phyloP scores from a whole-genome alignment of 352 stramenopile species.

The Pythium sp. region DNA sequence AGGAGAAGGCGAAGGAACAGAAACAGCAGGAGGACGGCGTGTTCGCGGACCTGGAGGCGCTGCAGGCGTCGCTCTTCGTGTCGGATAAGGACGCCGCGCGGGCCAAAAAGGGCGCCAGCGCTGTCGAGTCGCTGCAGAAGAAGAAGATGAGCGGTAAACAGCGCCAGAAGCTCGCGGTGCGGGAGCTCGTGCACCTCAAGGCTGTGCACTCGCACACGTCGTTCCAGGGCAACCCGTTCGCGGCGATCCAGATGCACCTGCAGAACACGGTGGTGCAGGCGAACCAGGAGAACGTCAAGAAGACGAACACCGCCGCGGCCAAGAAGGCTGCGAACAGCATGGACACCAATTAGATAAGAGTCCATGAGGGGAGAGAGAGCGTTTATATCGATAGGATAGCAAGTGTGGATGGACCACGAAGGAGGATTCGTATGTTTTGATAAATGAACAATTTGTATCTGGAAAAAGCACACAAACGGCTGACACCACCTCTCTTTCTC shows the following conservation, averaged over 20 bases:
- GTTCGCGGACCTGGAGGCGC: slow-evolving; percentile 69
- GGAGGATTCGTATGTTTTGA: slow-evolving; percentile 3
- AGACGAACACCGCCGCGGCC: slow-evolving; percentile 27
- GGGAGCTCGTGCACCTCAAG: slow-evolving; percentile 80
- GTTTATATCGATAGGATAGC: slow-evolving; percentile 2
- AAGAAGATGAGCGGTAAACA: slow-evolving; percentile 78
- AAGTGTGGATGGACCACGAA: not conserved
- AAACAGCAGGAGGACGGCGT: slow-evolving; percentile 51
- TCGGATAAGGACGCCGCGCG: slow-evolving; percentile 39
- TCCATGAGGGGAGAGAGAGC: too few relatives aligned
- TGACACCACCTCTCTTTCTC: not conserved
- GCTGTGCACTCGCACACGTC: slow-evolving; percentile 78
- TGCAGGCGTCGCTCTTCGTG: slow-evolving; percentile 71
- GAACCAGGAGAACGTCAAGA: slow-evolving; percentile 59
- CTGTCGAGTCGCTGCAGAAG: slow-evolving; percentile 20
- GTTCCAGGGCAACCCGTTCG: slow-evolving; percentile 83
- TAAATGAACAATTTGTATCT: slow-evolving; percentile 12
- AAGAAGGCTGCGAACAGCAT: slow-evolving; percentile 30
- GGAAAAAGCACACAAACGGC: not conserved
- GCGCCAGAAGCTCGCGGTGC: slow-evolving; percentile 80
- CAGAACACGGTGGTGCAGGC: slow-evolving; percentile 84
- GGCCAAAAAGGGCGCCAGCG: slow-evolving; percentile 16
- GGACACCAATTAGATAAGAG: slow-evolving; percentile 28
- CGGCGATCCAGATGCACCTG: slow-evolving; percentile 82
- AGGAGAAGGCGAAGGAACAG: slow-evolving; percentile 45